Conservation (phyloP, 2,329 filamentous ascomycete species). For the Stemphylium lycopersici region DNA sequence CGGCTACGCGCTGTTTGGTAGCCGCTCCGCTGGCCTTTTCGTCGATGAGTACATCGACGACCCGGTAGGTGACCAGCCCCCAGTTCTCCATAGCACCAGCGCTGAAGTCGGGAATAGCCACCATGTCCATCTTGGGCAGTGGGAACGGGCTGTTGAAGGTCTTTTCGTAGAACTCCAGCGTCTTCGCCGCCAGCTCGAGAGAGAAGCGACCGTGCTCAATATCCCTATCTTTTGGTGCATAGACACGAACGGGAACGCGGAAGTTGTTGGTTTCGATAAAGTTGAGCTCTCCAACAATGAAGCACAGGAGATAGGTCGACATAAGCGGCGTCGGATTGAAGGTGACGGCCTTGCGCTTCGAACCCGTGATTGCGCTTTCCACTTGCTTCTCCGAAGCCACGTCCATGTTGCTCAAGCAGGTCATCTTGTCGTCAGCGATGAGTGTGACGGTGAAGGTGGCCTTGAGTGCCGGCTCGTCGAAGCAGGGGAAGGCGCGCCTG, state of each 20-base stretch:
- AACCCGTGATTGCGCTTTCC: slow-evolving; percentile 65
- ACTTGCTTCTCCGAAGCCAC: slow-evolving; percentile 79
- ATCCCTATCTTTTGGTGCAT: slow-evolving; percentile 85
- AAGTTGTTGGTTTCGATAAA: slow-evolving; percentile 92
- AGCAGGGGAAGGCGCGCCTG: slow-evolving; percentile 90
- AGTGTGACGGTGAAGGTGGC: slow-evolving; percentile 90
- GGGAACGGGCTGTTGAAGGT: slow-evolving; percentile 88
- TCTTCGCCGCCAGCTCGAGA: slow-evolving; percentile 84
- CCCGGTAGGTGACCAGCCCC: slow-evolving; percentile 93
- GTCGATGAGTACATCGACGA: slow-evolving; percentile 88
- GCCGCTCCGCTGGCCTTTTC: slow-evolving; percentile 89
- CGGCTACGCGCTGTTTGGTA: slow-evolving; percentile 89
- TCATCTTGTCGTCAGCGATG: slow-evolving; percentile 86
- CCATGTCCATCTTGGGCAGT: slow-evolving; percentile 94
- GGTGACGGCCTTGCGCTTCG: slow-evolving; percentile 81
- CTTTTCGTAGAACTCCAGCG: slow-evolving; percentile 93
- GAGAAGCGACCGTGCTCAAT: slow-evolving; percentile 93
- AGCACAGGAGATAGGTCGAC: slow-evolving; percentile 95
- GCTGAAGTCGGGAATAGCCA: slow-evolving; percentile 94
- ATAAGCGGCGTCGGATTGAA: slow-evolving; percentile 93
- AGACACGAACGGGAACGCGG: slow-evolving; percentile 91
- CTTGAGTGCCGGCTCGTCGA: slow-evolving; percentile 94
- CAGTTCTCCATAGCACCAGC: slow-evolving; percentile 99
- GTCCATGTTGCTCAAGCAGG: slow-evolving; percentile 97
- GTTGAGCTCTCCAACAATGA: slow-evolving; percentile 92